Evolutionary conservation across 208 protist genomes (phyloP), one percentile per base, ranked within the genome.

Genomic region (Crithidia sp.): DNA sequence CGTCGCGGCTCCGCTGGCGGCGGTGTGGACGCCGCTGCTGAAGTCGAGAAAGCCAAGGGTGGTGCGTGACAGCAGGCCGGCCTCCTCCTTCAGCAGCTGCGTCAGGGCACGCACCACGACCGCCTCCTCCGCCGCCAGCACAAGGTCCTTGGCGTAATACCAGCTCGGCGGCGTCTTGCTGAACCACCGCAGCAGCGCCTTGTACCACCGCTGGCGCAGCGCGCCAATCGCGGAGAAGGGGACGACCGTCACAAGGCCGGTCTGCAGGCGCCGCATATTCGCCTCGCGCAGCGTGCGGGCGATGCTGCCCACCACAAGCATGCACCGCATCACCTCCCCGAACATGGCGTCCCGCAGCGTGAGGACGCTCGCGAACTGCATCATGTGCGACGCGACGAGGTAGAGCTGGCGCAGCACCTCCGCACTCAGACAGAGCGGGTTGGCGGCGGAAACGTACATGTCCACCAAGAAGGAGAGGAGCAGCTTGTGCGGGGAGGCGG

Each of bases 261-360:
- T 73, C 17, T 65, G 68, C 67, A 87, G 70, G 40, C 84, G 85
- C 17, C 81, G 86, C 63, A 75, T 69, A 79, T 92, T 96, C 16
- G 80, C 82, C 40, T 78, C 71, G 37, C 87, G 81, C 53, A 93
- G 63, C 67, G 83, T 74, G 45, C 78, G 82, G 45, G 79, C 85
- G 12, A 94, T 77, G 69, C 80, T 81, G 59, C 83, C 83, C 7
- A 96, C 71, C 39, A 96, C 74, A 28, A 94, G 56, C 71, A 83
- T 62, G 49, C 76, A 82, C 43, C 83, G 84, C 86, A 93, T 94
- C 69, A 64, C 91, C 77, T 96, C 92, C 10, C 83, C 85, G 63
- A 96, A 94, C 49, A 91, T 94, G 59, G 57, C 68, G 74, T 90
- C 86, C 78, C 92, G 93, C 39, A 91, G 87, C 12, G 88, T 93